Conservation (phyloP, 192 early-diverging fungal species). For the Paraglomus brasilianum region DNA sequence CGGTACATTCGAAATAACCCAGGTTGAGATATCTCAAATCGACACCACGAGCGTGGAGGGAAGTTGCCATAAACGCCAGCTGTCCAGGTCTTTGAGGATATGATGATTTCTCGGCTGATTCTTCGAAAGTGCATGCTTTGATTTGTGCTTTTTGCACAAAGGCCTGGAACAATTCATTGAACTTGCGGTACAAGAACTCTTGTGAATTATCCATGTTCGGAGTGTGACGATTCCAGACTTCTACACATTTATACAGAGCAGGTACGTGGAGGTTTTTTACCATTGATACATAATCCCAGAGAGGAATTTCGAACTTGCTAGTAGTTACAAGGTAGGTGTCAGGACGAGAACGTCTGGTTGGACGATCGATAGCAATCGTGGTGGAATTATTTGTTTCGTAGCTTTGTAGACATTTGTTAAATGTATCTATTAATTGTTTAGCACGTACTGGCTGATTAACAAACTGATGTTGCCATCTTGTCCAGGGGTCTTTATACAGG, state of each 20-base stretch:
- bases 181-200: neutral
- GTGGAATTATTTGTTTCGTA: neutral
- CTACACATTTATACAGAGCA: constrained; percentile 23
- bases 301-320: neutral
- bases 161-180: neutral
- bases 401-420: neutral
- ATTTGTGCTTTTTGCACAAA: constrained; percentile 7
- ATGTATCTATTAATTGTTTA: constrained; percentile 26
- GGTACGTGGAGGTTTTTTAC: constrained; percentile 24
- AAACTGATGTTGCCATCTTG: neutral
- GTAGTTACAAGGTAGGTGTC: neutral
- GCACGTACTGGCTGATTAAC: neutral
- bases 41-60: neutral
- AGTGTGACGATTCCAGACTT: neutral
- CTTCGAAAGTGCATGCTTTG: constrained; percentile 22
- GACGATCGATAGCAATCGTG: neutral
- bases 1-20: constrained; percentile 18
- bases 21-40: constrained; percentile 28
- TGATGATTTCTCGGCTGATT: neutral
- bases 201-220: neutral
- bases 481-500: constrained; percentile 29
- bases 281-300: neutral
- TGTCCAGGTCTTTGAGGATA: neutral
- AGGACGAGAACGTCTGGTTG: neutral
- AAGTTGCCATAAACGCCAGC: neutral